These are phyloP conservation scores for Epichloe glyceriae DNA, from an alignment of 2,329 filamentous ascomycete species.

Conservation along the genomic window DNA sequence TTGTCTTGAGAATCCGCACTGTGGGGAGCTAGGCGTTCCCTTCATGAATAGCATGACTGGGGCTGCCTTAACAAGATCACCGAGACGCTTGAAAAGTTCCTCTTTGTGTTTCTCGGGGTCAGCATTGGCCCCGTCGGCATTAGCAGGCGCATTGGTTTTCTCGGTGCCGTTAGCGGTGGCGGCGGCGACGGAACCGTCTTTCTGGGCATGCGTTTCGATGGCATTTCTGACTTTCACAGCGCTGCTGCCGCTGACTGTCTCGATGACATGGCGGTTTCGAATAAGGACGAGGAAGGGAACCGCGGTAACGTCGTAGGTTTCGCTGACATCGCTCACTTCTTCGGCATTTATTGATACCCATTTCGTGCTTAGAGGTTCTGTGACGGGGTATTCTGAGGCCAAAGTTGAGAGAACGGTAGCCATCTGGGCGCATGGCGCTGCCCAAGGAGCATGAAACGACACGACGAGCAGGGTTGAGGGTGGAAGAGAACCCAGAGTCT, in stretches of 20 bases:
- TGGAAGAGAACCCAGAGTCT: conserved; percentile 52
- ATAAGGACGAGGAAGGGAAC: conserved; percentile 86
- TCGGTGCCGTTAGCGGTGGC: conserved; percentile 22
- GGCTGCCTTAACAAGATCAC: conserved; percentile 81
- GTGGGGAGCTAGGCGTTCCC: conserved; percentile 74
- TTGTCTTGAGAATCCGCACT: conserved; percentile 89
- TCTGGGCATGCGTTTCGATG: conserved; percentile 68
- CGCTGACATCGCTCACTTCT: conserved; percentile 81
- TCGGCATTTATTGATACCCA: conserved; percentile 93
- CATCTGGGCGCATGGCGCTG: conserved; percentile 93
- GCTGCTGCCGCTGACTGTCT: conserved; percentile 83
- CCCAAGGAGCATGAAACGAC: conserved; percentile 96
- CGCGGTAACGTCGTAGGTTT: conserved; percentile 85
- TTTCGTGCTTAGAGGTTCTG: conserved; percentile 51
- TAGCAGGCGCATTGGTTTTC: conserved; percentile 24
- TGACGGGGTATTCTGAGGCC: conserved; percentile 68
- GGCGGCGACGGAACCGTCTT: conserved; percentile 21
- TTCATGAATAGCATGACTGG: conserved; percentile 99
- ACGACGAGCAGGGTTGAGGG: conserved; percentile 64
- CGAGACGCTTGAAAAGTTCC: conserved; percentile 68
- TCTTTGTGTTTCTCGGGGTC: conserved; percentile 58
- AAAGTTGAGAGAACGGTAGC: conserved; percentile 72
- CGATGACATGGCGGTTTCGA: conserved; percentile 60
- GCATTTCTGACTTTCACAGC: conserved; percentile 71
- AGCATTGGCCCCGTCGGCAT: conserved; percentile 27